These are phyloP conservation scores for Colletotrichum sp. DNA, from an alignment of 2,329 filamentous ascomycete genomes.

Conservation along the genomic window DNA sequence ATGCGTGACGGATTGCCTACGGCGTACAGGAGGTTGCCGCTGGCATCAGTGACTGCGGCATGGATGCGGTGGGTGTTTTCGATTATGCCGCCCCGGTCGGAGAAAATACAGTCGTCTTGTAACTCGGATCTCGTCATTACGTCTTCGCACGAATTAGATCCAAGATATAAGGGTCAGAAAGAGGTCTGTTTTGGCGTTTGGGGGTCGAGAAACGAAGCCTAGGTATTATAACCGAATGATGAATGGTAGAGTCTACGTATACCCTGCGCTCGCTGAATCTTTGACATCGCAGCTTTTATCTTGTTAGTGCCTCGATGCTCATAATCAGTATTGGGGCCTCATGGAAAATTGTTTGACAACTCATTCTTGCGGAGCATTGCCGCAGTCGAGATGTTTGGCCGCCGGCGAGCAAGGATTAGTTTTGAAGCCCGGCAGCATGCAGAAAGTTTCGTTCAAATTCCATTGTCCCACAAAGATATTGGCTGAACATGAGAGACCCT, in stretches of 20 bases:
- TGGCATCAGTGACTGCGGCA: not conserved
- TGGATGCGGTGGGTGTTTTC: not conserved
- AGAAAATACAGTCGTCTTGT: not conserved
- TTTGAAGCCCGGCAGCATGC: not conserved
- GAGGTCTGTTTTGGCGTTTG: not conserved
- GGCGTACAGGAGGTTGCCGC: not conserved
- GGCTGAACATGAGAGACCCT: not conserved
- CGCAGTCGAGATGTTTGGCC: not conserved
- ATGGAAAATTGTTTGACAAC: no score
- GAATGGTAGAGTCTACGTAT: not conserved
- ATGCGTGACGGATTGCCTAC: not conserved
- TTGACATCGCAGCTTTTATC: not conserved
- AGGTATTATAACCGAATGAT: not conserved
- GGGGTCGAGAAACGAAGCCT: not conserved
- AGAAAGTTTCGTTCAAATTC: not conserved
- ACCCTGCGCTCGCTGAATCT: not conserved
- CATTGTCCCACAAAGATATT: fast-evolving
- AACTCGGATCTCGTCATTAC: not conserved
- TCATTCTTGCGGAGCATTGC: not conserved
- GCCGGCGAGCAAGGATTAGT: not conserved
- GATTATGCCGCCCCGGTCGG: not conserved
- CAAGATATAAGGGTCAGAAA: not conserved
- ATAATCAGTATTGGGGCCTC: not conserved
- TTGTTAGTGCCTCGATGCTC: not conserved
- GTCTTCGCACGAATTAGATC: not conserved